Conservation (phyloP, 768 basidiomycete genomes). For the Amanita muscaria region DNA sequence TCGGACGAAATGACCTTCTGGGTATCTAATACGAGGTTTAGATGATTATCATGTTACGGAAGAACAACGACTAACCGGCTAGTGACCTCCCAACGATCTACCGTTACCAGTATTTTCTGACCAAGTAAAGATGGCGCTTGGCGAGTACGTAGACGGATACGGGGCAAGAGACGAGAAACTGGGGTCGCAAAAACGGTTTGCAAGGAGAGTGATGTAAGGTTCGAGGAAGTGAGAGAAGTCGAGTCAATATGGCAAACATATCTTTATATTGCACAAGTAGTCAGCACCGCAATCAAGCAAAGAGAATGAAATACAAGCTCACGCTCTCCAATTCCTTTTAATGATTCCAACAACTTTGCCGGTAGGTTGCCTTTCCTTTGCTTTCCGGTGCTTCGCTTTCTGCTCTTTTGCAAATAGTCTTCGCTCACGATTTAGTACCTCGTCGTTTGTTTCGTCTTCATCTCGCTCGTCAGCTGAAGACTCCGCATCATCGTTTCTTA, state of each 20-base stretch:
- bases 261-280: slow-evolving; percentile 25
- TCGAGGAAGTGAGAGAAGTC: slow-evolving; percentile 73
- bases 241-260: slow-evolving; percentile 95
- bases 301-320: slow-evolving; percentile 18
- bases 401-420: slow-evolving; percentile 30
- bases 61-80: slow-evolving; percentile 35
- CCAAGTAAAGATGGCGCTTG: slow-evolving; percentile 83
- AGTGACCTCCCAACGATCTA: slow-evolving; percentile 84
- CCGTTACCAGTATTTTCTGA: slow-evolving; percentile 93
- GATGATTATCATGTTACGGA: neutral
- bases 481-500: slow-evolving; percentile 84
- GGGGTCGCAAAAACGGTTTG: slow-evolving; percentile 95
- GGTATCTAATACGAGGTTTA: slow-evolving; percentile 39
- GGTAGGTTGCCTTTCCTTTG: slow-evolving; percentile 74
- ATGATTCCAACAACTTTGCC: slow-evolving; percentile 87
- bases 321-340: slow-evolving; percentile 95
- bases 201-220: slow-evolving; percentile 68
- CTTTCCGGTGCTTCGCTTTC: slow-evolving; percentile 16
- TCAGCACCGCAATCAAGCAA: neutral
- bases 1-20: slow-evolving; percentile 95
- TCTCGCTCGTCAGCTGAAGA: slow-evolving; percentile 54
- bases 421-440: slow-evolving; percentile 32
- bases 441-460: slow-evolving; percentile 32
- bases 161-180: slow-evolving; percentile 82
- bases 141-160: slow-evolving; percentile 89